Evolutionary conservation across 306 rosid genomes (phyloP).

Genomic region (Inga oerstediana): DNA sequence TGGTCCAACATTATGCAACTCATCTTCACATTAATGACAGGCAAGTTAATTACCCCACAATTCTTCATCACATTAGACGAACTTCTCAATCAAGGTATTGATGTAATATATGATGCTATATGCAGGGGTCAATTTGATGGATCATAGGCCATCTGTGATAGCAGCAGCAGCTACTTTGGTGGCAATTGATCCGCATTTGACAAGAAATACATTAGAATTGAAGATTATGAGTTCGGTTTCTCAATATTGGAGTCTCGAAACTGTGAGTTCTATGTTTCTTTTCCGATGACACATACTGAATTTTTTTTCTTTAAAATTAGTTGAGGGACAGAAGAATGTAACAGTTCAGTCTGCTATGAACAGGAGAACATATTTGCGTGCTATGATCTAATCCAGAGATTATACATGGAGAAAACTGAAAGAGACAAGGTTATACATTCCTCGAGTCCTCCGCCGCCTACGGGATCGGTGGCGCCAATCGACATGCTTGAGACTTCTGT

Average conservation of each 20-base stretch:
- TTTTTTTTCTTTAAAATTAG: background rate
- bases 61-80: background rate
- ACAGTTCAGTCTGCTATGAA: background rate
- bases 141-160: conserved; percentile 67
- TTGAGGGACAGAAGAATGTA: background rate
- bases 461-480: conserved; percentile 27
- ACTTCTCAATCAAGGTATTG: background rate
- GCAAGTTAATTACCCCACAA: conserved; percentile 34
- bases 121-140: conserved; percentile 67
- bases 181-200: conserved; percentile 56
- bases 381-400: conserved; percentile 58
- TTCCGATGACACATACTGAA: background rate
- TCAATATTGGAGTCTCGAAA: conserved; percentile 42
- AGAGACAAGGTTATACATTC: conserved; percentile 38
- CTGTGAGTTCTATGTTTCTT: conserved; percentile 48
- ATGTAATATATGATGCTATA: background rate
- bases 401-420: conserved; percentile 41
- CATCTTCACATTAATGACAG: conserved; percentile 58
- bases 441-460: conserved; percentile 32
- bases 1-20: conserved; percentile 43
- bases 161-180: conserved; percentile 77
- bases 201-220: conserved; percentile 50
- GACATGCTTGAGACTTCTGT: conserved; percentile 44
- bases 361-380: conserved; percentile 64
- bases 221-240: conserved; percentile 59